A percentile compares a stretch with the other conserved stretches of the same genome.
These are phyloP conservation scores for Pilasporangium apinafurcum DNA, from an alignment of 352 stramenopile genomes.

Conservation along the genomic window DNA sequence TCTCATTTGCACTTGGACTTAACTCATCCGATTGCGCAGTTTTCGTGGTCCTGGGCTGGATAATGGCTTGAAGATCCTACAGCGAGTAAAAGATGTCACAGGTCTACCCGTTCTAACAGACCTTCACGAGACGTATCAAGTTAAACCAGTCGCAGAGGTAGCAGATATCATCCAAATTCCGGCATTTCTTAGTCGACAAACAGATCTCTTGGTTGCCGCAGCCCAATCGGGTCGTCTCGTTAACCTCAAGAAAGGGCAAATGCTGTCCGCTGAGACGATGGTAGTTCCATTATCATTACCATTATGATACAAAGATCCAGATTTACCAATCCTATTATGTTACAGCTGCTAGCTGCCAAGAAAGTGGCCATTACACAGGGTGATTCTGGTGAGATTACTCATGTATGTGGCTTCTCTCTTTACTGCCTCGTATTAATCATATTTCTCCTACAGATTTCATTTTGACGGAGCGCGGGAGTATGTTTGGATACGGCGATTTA, in stretches of 20 bases:
- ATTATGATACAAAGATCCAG: not conserved
- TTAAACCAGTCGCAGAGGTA: conserved; percentile 51
- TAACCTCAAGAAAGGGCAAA: conserved; percentile 88
- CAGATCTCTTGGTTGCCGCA: conserved; percentile 77
- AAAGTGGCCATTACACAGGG: conserved; percentile 58
- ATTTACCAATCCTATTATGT: not conserved
- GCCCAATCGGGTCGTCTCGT: conserved; percentile 68
- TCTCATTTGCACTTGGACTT: not conserved
- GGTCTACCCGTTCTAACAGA: conserved; percentile 80
- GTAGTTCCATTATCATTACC: conserved; percentile 9
- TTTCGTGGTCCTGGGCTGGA: conserved; percentile 74
- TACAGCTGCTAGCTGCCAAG: conserved; percentile 67
- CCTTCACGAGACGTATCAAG: conserved; percentile 83
- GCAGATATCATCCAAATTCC: conserved; percentile 85
- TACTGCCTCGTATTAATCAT: conserved; percentile 1
- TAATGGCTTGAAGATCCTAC: conserved; percentile 62
- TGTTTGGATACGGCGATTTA: conserved; percentile 86
- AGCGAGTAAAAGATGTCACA: conserved; percentile 62
- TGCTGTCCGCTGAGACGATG: conserved; percentile 84
- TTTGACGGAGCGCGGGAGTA: conserved; percentile 81
- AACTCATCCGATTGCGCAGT: conserved; percentile 13
- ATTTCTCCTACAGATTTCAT: conserved; percentile 47
- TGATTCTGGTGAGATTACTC: conserved; percentile 22
- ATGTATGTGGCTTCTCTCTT: not conserved
- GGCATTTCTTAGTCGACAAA: conserved; percentile 86